phyloP scores from a whole-genome alignment of 23 red algal genomes.

The Gracilariopsis chorda region DNA sequence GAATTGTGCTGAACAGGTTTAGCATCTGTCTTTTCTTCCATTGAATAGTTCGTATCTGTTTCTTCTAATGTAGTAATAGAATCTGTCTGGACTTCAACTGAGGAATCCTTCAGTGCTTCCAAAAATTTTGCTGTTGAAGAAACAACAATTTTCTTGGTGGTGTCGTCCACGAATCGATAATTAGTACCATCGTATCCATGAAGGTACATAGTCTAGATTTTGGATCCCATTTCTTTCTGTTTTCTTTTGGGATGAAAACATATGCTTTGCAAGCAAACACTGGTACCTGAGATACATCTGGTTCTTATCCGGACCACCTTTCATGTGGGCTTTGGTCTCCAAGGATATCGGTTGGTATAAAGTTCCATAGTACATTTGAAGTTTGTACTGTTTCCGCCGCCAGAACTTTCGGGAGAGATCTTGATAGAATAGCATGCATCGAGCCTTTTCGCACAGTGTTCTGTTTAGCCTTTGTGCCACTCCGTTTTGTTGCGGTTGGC shows the following conservation, averaged over 20 bases:
- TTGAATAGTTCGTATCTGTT: neutral
- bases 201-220: no score
- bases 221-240: neutral
- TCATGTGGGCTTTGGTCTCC: neutral
- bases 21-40: neutral
- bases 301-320: neutral
- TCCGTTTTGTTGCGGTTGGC: constrained; percentile 17
- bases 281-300: neutral
- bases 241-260: neutral
- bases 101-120: neutral
- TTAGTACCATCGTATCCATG: neutral
- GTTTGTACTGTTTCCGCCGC: neutral
- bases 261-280: neutral
- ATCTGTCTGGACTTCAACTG: no score
- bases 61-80: neutral
- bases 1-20: neutral
- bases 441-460: neutral
- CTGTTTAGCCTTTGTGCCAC: neutral
- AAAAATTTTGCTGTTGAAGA: neutral
- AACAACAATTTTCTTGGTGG: neutral
- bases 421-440: neutral
- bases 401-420: neutral
- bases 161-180: constrained; percentile 3
- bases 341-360: neutral
- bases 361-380: neutral